A percentile compares a stretch with the other conserved stretches of the same genome.
These are phyloP conservation scores for Achaetomium macrosporum DNA, from an alignment of 2,329 filamentous ascomycete genomes.

Conservation along the genomic window DNA sequence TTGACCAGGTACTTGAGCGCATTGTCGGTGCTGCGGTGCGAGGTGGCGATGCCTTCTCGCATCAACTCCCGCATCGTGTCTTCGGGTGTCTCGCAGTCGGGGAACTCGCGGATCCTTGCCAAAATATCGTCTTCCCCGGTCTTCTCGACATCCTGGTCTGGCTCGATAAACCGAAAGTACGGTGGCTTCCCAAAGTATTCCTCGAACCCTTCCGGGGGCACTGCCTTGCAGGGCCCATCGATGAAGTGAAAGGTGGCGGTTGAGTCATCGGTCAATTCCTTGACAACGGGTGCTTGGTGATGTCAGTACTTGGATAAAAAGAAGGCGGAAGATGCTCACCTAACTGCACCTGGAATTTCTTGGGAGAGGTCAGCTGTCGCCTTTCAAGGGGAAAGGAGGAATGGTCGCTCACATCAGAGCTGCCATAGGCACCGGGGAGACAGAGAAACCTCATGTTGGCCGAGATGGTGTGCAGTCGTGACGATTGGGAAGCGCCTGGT, in stretches of 20 bases:
- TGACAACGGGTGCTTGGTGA: constrained; percentile 38
- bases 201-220: constrained; percentile 49
- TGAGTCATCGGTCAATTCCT: constrained; percentile 40
- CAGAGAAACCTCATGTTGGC: constrained; percentile 49
- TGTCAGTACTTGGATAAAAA: neutral
- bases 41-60: constrained; percentile 29
- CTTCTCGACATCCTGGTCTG: constrained; percentile 40
- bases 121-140: constrained; percentile 41
- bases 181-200: constrained; percentile 52
- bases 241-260: constrained; percentile 47
- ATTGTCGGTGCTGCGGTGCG: constrained; percentile 34
- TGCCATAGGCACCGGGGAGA: constrained; percentile 53
- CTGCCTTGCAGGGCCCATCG: constrained; percentile 45
- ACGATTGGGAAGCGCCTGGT: too few relatives aligned
- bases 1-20: constrained; percentile 39
- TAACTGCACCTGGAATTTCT: constrained; percentile 54
- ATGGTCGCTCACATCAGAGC: constrained; percentile 41
- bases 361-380: constrained; percentile 3
- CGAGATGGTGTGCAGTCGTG: too few relatives aligned
- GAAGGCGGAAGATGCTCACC: constrained; percentile 28
- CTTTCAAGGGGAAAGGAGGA: neutral
- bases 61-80: constrained; percentile 50
- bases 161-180: constrained; percentile 51
- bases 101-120: constrained; percentile 49
- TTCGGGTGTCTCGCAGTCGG: constrained; percentile 46